Conservation (phyloP, 768 basidiomycete genomes). For the Naganishia antarctica region DNA sequence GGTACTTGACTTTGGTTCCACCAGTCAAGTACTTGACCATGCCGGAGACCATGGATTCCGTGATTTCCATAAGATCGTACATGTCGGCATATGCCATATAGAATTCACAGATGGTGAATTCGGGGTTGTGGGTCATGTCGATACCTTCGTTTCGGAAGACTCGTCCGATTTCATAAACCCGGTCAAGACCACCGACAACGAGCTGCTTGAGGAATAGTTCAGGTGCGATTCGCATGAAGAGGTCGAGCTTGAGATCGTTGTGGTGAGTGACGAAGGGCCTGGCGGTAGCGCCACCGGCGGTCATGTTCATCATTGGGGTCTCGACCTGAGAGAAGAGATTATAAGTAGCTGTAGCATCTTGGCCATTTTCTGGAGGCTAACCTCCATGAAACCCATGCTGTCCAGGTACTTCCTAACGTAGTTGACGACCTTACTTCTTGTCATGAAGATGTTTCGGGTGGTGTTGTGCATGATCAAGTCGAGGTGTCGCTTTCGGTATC, state of each 20-base stretch:
- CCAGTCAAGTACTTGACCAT: constrained; percentile 80
- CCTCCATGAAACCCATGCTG: constrained; percentile 85
- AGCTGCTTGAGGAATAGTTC: constrained; percentile 98
- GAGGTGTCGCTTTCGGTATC: constrained; percentile 97
- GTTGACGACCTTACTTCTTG: constrained; percentile 82
- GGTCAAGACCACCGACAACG: constrained; percentile 91
- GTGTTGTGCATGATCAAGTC: constrained; percentile 91
- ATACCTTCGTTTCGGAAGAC: constrained; percentile 99
- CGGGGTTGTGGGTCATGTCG: constrained; percentile 97
- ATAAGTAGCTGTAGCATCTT: not conserved
- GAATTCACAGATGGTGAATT: constrained; percentile 99
- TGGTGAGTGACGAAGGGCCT: constrained; percentile 99
- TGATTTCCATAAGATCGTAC: constrained; percentile 97
- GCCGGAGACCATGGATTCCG: constrained; percentile 82
- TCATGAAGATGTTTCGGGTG: constrained; percentile 84
- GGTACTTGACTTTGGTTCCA: constrained; percentile 71
- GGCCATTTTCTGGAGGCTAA: constrained; percentile 26
- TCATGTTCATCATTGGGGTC: constrained; percentile 94
- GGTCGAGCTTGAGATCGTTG: constrained; percentile 92
- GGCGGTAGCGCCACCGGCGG: constrained; percentile 95
- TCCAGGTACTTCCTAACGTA: constrained; percentile 89
- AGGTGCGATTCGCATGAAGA: constrained; percentile 94
- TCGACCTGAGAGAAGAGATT: constrained; percentile 59
- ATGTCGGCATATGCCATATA: constrained; percentile 99
- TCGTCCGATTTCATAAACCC: constrained; percentile 96